phyloP scores from a whole-genome alignment of 2,329 filamentous ascomycete species.

The Microcyclosporella mali region DNA sequence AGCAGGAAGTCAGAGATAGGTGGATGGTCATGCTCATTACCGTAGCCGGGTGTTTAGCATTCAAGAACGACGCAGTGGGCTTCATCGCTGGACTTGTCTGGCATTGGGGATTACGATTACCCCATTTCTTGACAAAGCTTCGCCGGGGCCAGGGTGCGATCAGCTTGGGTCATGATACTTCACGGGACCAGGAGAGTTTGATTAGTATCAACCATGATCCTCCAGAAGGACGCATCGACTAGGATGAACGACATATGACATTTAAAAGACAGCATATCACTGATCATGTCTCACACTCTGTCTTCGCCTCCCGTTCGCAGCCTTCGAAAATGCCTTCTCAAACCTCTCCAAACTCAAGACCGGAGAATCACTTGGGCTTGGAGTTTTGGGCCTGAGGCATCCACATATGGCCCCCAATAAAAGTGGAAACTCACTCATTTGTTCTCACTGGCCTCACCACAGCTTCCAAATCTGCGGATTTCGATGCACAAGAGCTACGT shows the following conservation, averaged over 20 bases:
- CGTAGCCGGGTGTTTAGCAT: conserved; percentile 71
- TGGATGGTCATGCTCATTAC: conserved; percentile 92
- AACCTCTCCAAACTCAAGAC: too few relatives aligned
- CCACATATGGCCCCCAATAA: too few relatives aligned
- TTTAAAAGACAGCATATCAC: too few relatives aligned
- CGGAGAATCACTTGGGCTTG: too few relatives aligned
- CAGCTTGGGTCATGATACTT: conserved; percentile 11
- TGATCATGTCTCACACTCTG: too few relatives aligned
- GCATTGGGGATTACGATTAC: conserved; percentile 56
- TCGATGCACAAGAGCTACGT: too few relatives aligned
- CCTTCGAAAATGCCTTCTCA: too few relatives aligned
- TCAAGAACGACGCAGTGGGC: conserved; percentile 83
- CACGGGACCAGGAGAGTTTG: conserved; percentile 11
- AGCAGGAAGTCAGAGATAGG: conserved; percentile 64
- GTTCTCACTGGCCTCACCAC: too few relatives aligned
- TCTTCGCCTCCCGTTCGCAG: too few relatives aligned
- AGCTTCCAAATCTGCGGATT: too few relatives aligned
- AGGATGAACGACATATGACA: neutral
- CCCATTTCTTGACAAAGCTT: conserved; percentile 12
- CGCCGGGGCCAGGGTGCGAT: conserved; percentile 14
- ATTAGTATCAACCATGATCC: conserved; percentile 6
- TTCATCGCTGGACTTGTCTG: conserved; percentile 78
- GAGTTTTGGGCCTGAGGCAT: too few relatives aligned
- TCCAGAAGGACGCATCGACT: conserved; percentile 3
- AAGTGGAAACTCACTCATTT: too few relatives aligned